Base-by-base conservation (phyloP, 805 yeast genomes). In the Metschnikowia sp. region DNA sequence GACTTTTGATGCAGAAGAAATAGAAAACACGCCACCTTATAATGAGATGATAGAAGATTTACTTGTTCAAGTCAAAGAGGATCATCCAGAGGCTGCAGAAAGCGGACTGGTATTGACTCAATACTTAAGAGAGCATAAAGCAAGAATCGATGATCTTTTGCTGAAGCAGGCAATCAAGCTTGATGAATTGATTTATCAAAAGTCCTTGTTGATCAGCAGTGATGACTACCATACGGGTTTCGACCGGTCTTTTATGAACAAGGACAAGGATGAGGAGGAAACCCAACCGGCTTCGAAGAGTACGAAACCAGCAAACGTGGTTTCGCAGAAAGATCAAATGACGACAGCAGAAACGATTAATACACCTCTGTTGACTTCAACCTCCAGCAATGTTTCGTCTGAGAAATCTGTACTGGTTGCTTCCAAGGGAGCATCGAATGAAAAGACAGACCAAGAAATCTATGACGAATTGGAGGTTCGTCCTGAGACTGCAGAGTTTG, bases 141-240 rank as follows among this genome's bases (percentile, higher is more conserved):
- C 69, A 32, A 88, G 86, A 58, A 83, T 94, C 51, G 84, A 78
- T 44, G 78, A 78, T 26, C 86, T 88, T 4, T 73, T 85, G 50
- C 68, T 68, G 22, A 82, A 81, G 51, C 89, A 87, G 48, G 74
- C 77, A 22, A 78, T 79, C 43, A 89, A 87, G 63, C 70, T 90
- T 54, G 81, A 77, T 36, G 79, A 79, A 32, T 72, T 94, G 46
- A 75, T 80, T 55, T 76, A 80, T 54, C 96, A 91, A 59, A 86
- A 87, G 60, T 74, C 81, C 10, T 61, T 73, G 40, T 86, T 88
- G 62, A 91, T 94, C 54, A 83, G 95, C 3, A 84, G 94, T 43
- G 98, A 91, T 12, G 99, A 92, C 66, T 77, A 90, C 36, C 94
- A 82, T 56, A 89, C 94, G 11, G 98, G 97, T 0, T 94, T 88